Percentiles rank a stretch among this genome's conserved stretches.
These are phyloP conservation scores for Lipomyces orientalis DNA, from an alignment of 805 yeast genomes.

Conservation along the genomic window DNA sequence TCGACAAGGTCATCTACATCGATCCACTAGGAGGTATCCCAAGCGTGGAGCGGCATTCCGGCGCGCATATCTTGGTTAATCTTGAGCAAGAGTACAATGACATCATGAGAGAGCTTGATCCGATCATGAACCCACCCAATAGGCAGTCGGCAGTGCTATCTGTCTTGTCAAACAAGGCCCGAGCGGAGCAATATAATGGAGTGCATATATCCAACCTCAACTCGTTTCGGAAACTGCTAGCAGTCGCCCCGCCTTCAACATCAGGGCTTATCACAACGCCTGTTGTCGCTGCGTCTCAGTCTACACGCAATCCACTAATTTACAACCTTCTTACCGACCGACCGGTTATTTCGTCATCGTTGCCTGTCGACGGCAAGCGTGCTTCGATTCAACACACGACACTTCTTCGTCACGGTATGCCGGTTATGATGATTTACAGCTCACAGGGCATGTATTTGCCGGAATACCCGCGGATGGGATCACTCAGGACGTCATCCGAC, in stretches of 20 bases:
- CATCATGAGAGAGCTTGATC: conserved; percentile 61
- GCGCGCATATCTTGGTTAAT: conserved; percentile 87
- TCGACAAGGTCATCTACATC: conserved; percentile 81
- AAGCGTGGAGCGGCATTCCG: conserved; percentile 71
- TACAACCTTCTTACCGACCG: conserved; percentile 91
- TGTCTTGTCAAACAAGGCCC: not conserved
- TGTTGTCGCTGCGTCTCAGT: conserved; percentile 60
- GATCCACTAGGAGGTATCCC: conserved; percentile 93
- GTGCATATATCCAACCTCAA: conserved; percentile 67
- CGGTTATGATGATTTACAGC: conserved; percentile 51
- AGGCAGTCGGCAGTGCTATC: not conserved
- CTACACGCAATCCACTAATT: conserved; percentile 72
- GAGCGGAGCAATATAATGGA: not conserved
- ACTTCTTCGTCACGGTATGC: conserved; percentile 75
- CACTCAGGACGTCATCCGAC: not conserved
- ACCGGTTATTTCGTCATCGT: conserved; percentile 85
- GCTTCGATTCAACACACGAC: conserved; percentile 68
- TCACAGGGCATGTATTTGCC: conserved; percentile 50
- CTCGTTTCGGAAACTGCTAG: conserved; percentile 66
- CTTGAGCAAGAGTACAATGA: conserved; percentile 78
- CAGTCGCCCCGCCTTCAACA: conserved; percentile 58
- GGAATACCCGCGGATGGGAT: conserved; percentile 32
- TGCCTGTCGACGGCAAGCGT: conserved; percentile 68
- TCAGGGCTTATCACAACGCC: conserved; percentile 92
- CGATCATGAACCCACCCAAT: not conserved